Percentiles rank a stretch among this genome's conserved stretches.
These are phyloP conservation scores for Smittium culicis DNA, from an alignment of 371 early-diverging fungal species.

Conservation along the genomic window DNA sequence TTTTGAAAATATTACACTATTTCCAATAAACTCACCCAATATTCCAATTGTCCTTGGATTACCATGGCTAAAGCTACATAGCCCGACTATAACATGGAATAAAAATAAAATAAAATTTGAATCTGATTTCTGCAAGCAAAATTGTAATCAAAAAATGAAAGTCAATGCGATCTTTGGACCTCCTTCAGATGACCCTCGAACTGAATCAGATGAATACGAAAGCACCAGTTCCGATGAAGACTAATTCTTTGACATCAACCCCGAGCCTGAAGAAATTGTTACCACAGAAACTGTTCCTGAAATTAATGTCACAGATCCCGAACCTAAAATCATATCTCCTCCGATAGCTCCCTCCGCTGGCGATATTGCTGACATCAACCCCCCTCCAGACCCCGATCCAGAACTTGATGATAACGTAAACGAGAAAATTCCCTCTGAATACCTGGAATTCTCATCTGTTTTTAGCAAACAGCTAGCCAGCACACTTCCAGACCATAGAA, in stretches of 20 bases:
- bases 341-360: neutral
- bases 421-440: neutral
- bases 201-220: neutral
- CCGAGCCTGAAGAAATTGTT: neutral
- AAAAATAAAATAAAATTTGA: slow-evolving; percentile 1
- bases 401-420: neutral
- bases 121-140: neutral
- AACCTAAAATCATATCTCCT: neutral
- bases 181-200: neutral
- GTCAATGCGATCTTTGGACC: neutral
- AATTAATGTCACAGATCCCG: neutral
- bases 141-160: neutral
- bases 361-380: neutral
- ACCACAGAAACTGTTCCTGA: neutral
- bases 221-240: neutral
- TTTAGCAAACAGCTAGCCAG: slow-evolving; percentile 9
- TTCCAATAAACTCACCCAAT: neutral
- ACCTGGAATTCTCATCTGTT: neutral
- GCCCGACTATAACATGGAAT: neutral
- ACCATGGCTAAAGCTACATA: slow-evolving; percentile 2
- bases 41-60: slow-evolving; percentile 1
- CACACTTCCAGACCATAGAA: slow-evolving; percentile 8
- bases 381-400: neutral
- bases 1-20: neutral
- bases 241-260: neutral